Percentiles rank a stretch among this genome's conserved stretches.
These are phyloP conservation scores for Fibroporia radiculosa DNA, from an alignment of 768 basidiomycete species.

Conservation along the genomic window DNA sequence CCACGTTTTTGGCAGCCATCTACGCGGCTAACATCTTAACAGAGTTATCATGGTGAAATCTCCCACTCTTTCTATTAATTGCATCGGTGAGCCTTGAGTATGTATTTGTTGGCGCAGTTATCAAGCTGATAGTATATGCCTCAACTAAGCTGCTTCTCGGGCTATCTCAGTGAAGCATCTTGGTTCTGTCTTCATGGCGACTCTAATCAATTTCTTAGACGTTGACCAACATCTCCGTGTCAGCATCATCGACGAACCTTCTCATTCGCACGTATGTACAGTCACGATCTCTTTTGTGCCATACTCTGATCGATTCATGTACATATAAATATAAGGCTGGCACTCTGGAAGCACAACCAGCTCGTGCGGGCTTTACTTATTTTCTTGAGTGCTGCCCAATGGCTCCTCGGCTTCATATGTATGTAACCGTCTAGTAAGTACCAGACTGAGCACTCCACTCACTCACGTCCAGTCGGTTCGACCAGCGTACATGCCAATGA, in stretches of 20 bases:
- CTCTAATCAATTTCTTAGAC: background rate
- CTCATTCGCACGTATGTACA: background rate
- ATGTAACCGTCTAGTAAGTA: too few relatives aligned
- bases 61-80: background rate
- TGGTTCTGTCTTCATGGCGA: background rate
- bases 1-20: background rate
- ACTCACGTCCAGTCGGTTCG: background rate
- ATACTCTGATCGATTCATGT: background rate
- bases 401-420: background rate
- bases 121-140: too few relatives aligned
- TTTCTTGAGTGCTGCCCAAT: background rate
- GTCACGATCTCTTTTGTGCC: too few relatives aligned
- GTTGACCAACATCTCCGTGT: background rate
- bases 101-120: too few relatives aligned
- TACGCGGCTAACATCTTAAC: too few relatives aligned
- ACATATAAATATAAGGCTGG: background rate
- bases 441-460: too few relatives aligned
- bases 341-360: background rate
- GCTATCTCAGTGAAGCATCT: too few relatives aligned
- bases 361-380: background rate
- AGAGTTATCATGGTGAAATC: background rate
- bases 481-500: background rate
- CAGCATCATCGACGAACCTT: background rate
- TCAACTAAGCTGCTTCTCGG: background rate
- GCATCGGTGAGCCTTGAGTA: background rate